These are phyloP conservation scores for Gryganskiella cystojenkinii DNA, from an alignment of 192 early-diverging fungal species.

Conservation along the genomic window DNA sequence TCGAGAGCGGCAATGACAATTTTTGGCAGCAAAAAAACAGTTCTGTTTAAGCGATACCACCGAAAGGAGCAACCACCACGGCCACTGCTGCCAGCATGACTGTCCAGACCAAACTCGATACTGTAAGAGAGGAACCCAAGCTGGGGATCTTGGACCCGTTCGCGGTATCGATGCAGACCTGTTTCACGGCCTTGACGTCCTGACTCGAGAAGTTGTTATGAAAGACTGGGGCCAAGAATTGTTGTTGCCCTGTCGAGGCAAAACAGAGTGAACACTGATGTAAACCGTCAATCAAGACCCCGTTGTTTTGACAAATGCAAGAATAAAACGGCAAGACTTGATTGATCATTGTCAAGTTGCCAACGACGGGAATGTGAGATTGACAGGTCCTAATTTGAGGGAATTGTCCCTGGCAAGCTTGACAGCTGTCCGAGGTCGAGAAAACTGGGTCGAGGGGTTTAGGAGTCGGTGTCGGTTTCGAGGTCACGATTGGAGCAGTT, in stretches of 20 bases:
- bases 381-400: slow-evolving; percentile 9
- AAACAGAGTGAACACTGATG: slow-evolving; percentile 39
- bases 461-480: slow-evolving; percentile 3
- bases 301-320: slow-evolving; percentile 28
- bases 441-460: slow-evolving; percentile 26
- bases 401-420: slow-evolving; percentile 15
- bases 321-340: slow-evolving; percentile 42
- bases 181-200: slow-evolving; percentile 21
- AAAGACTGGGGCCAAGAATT: slow-evolving; percentile 9
- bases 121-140: too few relatives aligned
- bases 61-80: too few relatives aligned
- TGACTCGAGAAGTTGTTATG: slow-evolving; percentile 40
- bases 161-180: slow-evolving; percentile 24
- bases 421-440: slow-evolving; percentile 19
- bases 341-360: slow-evolving; percentile 35
- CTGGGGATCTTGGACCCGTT: slow-evolving; percentile 24
- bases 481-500: background rate
- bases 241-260: slow-evolving; percentile 25
- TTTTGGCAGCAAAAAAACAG: too few relatives aligned
- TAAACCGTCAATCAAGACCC: slow-evolving; percentile 5
- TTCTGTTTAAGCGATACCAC: too few relatives aligned
- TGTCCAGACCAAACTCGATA: too few relatives aligned
- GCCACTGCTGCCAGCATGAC: too few relatives aligned
- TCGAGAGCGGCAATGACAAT: too few relatives aligned
- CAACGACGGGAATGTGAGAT: slow-evolving; percentile 10